Base-by-base conservation (phyloP, 352 stramenopile genomes). In the Phytophthora parvispora region DNA sequence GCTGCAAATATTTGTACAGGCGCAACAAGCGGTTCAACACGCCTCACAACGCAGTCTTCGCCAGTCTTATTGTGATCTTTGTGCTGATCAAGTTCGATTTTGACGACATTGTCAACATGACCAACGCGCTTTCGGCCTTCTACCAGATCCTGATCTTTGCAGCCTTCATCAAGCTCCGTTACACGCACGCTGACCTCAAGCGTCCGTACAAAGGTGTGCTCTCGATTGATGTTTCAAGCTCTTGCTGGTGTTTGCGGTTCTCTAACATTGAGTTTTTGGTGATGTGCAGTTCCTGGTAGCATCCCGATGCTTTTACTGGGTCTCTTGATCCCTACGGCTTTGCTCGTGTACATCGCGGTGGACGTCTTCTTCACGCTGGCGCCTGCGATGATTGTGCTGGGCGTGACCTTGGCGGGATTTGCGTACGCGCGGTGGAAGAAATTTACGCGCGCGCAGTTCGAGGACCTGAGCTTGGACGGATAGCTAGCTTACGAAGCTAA, bases 101-200 rank as follows among this genome's bases (percentile, higher is more conserved):
- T 60, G 75, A 97, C 36, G 81, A 86, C 28, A 91, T 95, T 42
- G 61, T 97, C 6, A 86, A 91, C 55, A 87, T 98, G 78, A 84
- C 96, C 27, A 99, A 99, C 75, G 89, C 96, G 27, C 87, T 98
- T 20, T 98, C 96, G 68, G 81, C 90, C 24, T 79, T 96, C 55
- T 82, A 89, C 32, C 79, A 98, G 64, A 60, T 98, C 20, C 77
- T 98, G 49, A 93, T 98, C 50, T 93, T 98, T 64, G 74, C 60
- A 6, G 93, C 95, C 9, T 98, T 98, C 80, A 69, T 98, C 57
- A 93, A 97, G 55, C 83, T 98, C 8, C 87, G 95, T 18, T 80
- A 93, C 38, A 60, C 80, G 60, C 61, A 75, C 15, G 36, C 67
- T n/a, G 66, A 75, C 5, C 45, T 85, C 24, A 76, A 83, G 4